These are phyloP conservation scores for Allium fistulosum DNA, from an alignment of 106 monocot genomes.

Conservation along the genomic window DNA sequence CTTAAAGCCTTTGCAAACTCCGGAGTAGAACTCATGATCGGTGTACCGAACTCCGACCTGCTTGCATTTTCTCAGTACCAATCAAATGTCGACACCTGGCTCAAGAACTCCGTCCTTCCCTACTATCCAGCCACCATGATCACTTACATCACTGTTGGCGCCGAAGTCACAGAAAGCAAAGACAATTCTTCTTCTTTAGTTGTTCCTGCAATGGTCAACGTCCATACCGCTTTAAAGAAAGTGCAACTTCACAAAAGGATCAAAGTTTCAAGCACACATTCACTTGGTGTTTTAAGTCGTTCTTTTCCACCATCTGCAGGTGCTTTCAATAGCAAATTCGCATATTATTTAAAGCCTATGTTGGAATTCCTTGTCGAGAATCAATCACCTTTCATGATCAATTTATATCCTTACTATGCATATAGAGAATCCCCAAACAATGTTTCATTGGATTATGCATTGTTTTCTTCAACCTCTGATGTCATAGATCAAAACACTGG, in stretches of 20 bases:
- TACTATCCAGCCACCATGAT: constrained; percentile 89
- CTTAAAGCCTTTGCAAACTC: constrained; percentile 94
- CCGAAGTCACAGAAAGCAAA: constrained; percentile 76
- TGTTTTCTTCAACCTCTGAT: constrained; percentile 58
- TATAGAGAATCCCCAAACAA: constrained; percentile 73
- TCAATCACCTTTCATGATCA: constrained; percentile 90
- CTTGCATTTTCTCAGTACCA: constrained; percentile 85
- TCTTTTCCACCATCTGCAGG: constrained; percentile 97
- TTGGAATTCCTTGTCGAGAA: constrained; percentile 85
- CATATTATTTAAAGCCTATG: constrained; percentile 81
- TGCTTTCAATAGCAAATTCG: constrained; percentile 83
- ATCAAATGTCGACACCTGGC: constrained; percentile 91
- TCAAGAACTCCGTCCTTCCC: constrained; percentile 82
- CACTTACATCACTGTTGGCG: constrained; percentile 76
- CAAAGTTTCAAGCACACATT: constrained; percentile 85
- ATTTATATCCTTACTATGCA: constrained; percentile 95
- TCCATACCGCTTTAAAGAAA: constrained; percentile 64
- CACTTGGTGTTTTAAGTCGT: constrained; percentile 62
- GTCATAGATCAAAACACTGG: constrained; percentile 98
- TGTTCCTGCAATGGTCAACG: constrained; percentile 86
- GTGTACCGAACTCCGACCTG: constrained; percentile 83
- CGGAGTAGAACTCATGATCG: constrained; percentile 76
- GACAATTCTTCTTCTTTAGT: constrained; percentile 64
- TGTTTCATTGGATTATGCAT: constrained; percentile 74
- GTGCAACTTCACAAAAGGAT: constrained; percentile 73